Evolutionary conservation across 179 eudicot species (phyloP).

Genomic region (Monotropa hypopitys): DNA sequence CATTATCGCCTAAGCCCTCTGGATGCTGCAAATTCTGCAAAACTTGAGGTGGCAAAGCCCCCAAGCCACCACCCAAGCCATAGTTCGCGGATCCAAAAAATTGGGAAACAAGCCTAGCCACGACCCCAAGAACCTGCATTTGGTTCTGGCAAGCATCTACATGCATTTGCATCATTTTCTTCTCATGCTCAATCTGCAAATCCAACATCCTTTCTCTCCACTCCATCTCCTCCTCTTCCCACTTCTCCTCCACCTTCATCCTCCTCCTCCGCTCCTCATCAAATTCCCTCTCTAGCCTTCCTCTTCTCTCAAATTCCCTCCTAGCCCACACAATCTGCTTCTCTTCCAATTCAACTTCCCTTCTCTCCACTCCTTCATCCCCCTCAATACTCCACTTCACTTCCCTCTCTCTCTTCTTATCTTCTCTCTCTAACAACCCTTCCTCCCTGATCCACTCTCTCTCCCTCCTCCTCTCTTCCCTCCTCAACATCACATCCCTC

Average conservation of each 20-base stretch:
- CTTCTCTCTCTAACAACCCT: slow-evolving; percentile 22
- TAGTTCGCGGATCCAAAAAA: slow-evolving; percentile 57
- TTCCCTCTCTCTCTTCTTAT: slow-evolving; percentile 28
- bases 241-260: slow-evolving; percentile 71
- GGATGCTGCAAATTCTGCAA: slow-evolving; percentile 64
- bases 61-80: slow-evolving; percentile 54
- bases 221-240: slow-evolving; percentile 79
- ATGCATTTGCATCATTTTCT: slow-evolving; percentile 83
- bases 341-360: slow-evolving; percentile 44
- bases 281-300: slow-evolving; percentile 40
- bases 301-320: slow-evolving; percentile 37
- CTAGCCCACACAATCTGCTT: slow-evolving; percentile 39
- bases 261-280: slow-evolving; percentile 56
- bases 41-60: slow-evolving; percentile 47
- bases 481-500: slow-evolving; percentile 44
- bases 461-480: slow-evolving; percentile 48
- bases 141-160: slow-evolving; percentile 81
- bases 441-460: slow-evolving; percentile 43
- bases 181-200: slow-evolving; percentile 79
- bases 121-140: slow-evolving; percentile 57
- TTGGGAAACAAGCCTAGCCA: slow-evolving; percentile 64
- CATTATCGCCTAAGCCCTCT: slow-evolving; percentile 51
- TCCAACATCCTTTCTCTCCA: slow-evolving; percentile 78
- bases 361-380: slow-evolving; percentile 27
- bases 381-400: slow-evolving; percentile 16